Percentiles rank a stretch among this genome's conserved stretches.
phyloP scores from a whole-genome alignment of 495 filamentous ascomycete genomes.

The Aspergillus olivimuriae region DNA sequence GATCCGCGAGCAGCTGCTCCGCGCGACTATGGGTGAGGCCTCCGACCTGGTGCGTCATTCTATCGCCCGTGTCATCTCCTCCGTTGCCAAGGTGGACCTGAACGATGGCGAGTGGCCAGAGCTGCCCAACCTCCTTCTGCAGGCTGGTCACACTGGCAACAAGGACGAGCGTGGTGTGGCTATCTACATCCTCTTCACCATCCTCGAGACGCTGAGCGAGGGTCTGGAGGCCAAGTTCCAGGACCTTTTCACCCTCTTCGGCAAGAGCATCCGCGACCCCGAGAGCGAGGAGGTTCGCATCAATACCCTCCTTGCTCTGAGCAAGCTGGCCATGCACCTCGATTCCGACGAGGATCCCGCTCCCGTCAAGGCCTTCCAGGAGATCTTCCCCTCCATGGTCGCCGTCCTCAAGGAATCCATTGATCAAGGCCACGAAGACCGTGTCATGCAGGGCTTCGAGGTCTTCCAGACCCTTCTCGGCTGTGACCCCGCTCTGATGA shows the following conservation, averaged over 20 bases:
- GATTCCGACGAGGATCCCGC: conserved; percentile 76
- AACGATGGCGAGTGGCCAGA: conserved; percentile 82
- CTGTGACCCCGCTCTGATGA: conserved; percentile 79
- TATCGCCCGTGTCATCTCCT: conserved; percentile 78
- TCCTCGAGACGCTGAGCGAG: conserved; percentile 79
- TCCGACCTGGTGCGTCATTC: conserved; percentile 73
- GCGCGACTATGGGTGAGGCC: conserved; percentile 72
- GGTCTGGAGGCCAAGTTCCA: conserved; percentile 67
- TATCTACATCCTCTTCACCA: conserved; percentile 85
- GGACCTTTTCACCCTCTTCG: conserved; percentile 77
- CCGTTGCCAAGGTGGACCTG: conserved; percentile 80
- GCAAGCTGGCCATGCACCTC: conserved; percentile 79
- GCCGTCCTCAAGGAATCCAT: conserved; percentile 78
- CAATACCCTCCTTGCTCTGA: conserved; percentile 91
- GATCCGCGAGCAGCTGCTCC: conserved; percentile 73
- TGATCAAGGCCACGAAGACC: conserved; percentile 73
- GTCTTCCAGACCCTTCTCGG: conserved; percentile 95
- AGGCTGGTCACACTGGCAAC: conserved; percentile 62
- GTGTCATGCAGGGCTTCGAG: conserved; percentile 83
- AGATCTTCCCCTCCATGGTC: conserved; percentile 81
- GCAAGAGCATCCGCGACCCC: conserved; percentile 79
- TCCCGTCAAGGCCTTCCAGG: conserved; percentile 65
- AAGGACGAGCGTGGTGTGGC: conserved; percentile 81
- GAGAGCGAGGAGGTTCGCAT: conserved; percentile 87
- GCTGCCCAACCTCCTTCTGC: conserved; percentile 66